These are phyloP conservation scores for Xylariaceae sp. DNA, from an alignment of 2,329 filamentous ascomycete species.

Conservation along the genomic window DNA sequence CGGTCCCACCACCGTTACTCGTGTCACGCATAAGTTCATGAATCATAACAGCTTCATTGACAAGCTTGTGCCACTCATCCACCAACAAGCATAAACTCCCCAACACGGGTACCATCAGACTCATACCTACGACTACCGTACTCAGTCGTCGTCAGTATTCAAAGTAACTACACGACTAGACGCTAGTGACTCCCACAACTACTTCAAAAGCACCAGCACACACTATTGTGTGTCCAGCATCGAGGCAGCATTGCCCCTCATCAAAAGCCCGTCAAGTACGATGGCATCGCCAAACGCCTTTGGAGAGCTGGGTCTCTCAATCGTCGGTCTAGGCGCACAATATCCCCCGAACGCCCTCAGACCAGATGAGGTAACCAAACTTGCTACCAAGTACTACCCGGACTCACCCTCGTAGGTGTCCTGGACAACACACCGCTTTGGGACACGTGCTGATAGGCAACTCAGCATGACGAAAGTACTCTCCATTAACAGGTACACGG, in stretches of 20 bases:
- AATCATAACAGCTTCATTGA: background rate
- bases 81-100: too few relatives aligned
- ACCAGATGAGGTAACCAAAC: slow-evolving; percentile 52
- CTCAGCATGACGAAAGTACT: slow-evolving; percentile 64
- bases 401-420: slow-evolving; percentile 59
- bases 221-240: background rate
- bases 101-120: background rate
- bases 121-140: background rate
- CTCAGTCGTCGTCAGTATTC: background rate
- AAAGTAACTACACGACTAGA: too few relatives aligned
- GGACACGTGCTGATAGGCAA: slow-evolving; percentile 1
- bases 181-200: background rate
- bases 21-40: slow-evolving; percentile 1
- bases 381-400: slow-evolving; percentile 61
- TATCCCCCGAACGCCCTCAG: slow-evolving; percentile 62
- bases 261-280: background rate
- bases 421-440: background rate
- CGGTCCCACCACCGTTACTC: background rate
- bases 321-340: slow-evolving; percentile 60
- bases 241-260: background rate
- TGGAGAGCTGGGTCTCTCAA: slow-evolving; percentile 60
- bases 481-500: slow-evolving; percentile 65
- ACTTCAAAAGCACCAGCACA: background rate
- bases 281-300: slow-evolving; percentile 49
- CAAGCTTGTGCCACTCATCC: background rate